Base-by-base conservation (phyloP, 306 rosid species). In the Trichosanthes cucumerina region DNA sequence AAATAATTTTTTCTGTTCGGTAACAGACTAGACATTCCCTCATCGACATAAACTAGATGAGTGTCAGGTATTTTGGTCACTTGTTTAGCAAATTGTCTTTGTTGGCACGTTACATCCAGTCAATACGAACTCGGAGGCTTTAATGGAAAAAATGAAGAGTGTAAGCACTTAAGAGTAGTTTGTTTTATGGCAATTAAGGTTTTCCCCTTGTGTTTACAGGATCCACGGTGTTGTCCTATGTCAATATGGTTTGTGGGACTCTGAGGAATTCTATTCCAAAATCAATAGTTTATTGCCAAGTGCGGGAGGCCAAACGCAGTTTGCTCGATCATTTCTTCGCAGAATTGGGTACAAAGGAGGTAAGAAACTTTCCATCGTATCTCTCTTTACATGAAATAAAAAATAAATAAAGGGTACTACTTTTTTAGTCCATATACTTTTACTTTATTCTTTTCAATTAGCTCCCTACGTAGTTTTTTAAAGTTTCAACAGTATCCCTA, bases 221-320 rank as follows among this genome's bases (percentile, higher is more conserved):
- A 63, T 70, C 79, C 75, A 84, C 77, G 21, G 89, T 86, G 9
- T 75, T 81, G 60, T 78, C 82, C 38, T 86, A 86, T 53, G 89
- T 86, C 31, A 86, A 83, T 80, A 75, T 78, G 85, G 86, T 83
- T 46, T 83, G 85, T 76, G 59, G 43, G 18, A 76, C 77, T 76
- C 73, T 86, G 64, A 79, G 85, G 83, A 79, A 70, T 39, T 59
- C 85, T 34, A 86, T 86, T 33, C 89, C 89, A 16, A 86, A 86
- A 80, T 83, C 86, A 39, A 70, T 86, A 6, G 83, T 86, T 47
- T 71, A 81, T 63, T 83, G 88, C 68, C 88, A 86, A 83, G 88
- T 86, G 24, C 79, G 86, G 47, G 85, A 86, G 81, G 88, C 88
- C 79, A 86, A 86, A 57, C 89, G 86, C 74, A 46, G 85, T 80